Evolutionary conservation across 129 eudicot genomes (phyloP), one percentile per base, ranked within the genome.

Genomic region (Mikania micrantha): DNA sequence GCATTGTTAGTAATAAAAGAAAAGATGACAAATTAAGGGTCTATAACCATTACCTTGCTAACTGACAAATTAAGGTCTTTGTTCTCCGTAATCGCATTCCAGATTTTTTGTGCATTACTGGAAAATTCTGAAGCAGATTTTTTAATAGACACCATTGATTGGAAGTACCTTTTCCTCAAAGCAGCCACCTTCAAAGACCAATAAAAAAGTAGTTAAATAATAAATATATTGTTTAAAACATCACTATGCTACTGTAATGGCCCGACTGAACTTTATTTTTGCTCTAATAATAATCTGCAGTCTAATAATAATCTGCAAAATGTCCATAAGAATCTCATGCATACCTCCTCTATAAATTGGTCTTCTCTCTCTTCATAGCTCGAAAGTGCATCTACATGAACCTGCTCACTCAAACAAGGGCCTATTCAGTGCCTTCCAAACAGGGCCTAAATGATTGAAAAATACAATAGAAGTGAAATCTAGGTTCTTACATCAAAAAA

Each of bases 361-460:
- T 85, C 90, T 79, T 85, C 90, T 80, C 81, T 81, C 71, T 83
- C 92, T 79, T 85, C 92, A 72, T 36, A 88, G 73, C 85, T 88
- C 24, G 87, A 76, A 17, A 85, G 91, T 35, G 92, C 93, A 27
- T 78, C 82, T 44, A 88, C 90, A 75, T 88, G 87, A 73, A 88
- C 93, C 96, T 88, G 64, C 49, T 44, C 49, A 74, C 63, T 36
- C 40, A 38, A 61, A 22, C 70, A 81, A 42, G 29, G 24, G 27
- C 66, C 32, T 10, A 25, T 19, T 4, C 12, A 41, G 3, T 15
- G 34, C 32, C 19, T 56, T 13, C 61, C 28, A 12, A 10, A 38
- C 50, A 38, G 11, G 29, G 28, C 28, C 29, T 21, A 35, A 32
- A 66, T 53, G 17, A 21, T 16, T 11, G 11, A 28, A 34, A n/a